Evolutionary conservation across 306 rosid genomes (phyloP), one percentile per base, ranked within the genome.

Genomic region (Alnus glutinosa): DNA sequence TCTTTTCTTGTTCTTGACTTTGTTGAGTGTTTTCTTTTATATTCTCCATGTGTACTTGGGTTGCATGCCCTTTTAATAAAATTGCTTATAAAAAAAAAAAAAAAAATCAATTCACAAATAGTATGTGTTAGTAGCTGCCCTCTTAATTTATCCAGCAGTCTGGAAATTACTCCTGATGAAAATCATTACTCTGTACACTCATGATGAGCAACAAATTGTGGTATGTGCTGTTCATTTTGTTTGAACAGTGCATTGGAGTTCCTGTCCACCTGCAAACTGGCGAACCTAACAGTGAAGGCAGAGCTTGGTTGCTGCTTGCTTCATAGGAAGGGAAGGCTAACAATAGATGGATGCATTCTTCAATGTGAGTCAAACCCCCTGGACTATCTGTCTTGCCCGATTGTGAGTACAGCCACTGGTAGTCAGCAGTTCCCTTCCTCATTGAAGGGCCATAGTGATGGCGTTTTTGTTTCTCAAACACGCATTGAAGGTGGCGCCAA

Each of bases 301-400:
- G 98, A 95, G 85, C 98, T 95, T 44, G 98, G 97, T 59, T 92
- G 92, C 75, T 95, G 98, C 87, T 86, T 95, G 87, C 95, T 95
- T 59, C 98, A 95, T 82, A 89, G 97, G 79, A 91, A 77, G 61
- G 98, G 98, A 86, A 92, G 97, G 81, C 87, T 95, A 32, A 95
- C 92, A 1, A 82, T 95, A 34, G 95, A 95, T 79, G 92, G 89
- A 54, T 92, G 98, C 77, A 81, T 95, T 77, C 98, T 92, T 74
- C 98, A 94, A 52, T 94, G 98, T 51, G 98, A 94, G 69, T 55
- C 97, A 0, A 83, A 90, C 78, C 97, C 98, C 50, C 83, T 95
- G 49, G 98, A 95, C 84, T 89, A 81, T 82, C 91, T 95, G 49
- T 95, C 98, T 0, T 90, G 95, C 83, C 97, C 98, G 10, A 89